Evolutionary conservation across 2,329 filamentous ascomycete species (phyloP).

Genomic region (Ustilaginoidea virens): DNA sequence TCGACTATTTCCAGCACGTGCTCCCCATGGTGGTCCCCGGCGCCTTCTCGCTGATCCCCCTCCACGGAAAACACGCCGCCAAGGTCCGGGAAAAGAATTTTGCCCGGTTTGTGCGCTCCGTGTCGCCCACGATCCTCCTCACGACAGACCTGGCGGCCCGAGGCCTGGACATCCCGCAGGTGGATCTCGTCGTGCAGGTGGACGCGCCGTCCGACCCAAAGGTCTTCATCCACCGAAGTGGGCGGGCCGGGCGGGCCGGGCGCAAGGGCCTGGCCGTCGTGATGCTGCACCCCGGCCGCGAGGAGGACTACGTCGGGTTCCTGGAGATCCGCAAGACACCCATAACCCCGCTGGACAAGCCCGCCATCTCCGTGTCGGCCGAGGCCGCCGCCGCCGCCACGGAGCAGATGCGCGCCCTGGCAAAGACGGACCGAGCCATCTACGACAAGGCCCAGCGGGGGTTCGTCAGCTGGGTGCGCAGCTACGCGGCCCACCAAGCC

Average conservation of each 20-base stretch:
- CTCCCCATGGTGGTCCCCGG: slow-evolving; percentile 57
- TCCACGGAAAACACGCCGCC: slow-evolving; percentile 85
- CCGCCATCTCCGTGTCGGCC: slow-evolving; percentile 39
- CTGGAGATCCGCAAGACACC: slow-evolving; percentile 79
- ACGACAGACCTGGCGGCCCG: slow-evolving; percentile 88
- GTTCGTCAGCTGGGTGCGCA: slow-evolving; percentile 86
- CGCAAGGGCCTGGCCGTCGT: slow-evolving; percentile 73
- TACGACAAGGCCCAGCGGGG: slow-evolving; percentile 82
- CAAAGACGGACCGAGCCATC: slow-evolving; percentile 37
- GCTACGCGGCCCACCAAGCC: slow-evolving; percentile 82
- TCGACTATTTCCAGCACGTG: slow-evolving; percentile 83
- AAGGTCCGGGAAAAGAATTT: slow-evolving; percentile 85
- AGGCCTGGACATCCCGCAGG: slow-evolving; percentile 80
- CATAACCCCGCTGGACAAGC: slow-evolving; percentile 45
- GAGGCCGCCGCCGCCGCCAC: slow-evolving; percentile 44
- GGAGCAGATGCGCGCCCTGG: slow-evolving; percentile 43
- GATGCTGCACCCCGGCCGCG: slow-evolving; percentile 68
- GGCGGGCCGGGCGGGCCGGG: slow-evolving; percentile 78
- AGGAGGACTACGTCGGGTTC: slow-evolving; percentile 84
- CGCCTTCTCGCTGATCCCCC: slow-evolving; percentile 54
- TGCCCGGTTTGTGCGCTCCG: slow-evolving; percentile 57
- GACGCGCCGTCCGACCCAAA: slow-evolving; percentile 78
- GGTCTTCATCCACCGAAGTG: slow-evolving; percentile 86
- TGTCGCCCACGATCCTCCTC: slow-evolving; percentile 64
- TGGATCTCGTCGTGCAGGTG: slow-evolving; percentile 81